Percentiles rank a stretch among this genome's conserved stretches.
Conservation (phyloP, 2,329 filamentous ascomycete species). For the Penicillium freii region DNA sequence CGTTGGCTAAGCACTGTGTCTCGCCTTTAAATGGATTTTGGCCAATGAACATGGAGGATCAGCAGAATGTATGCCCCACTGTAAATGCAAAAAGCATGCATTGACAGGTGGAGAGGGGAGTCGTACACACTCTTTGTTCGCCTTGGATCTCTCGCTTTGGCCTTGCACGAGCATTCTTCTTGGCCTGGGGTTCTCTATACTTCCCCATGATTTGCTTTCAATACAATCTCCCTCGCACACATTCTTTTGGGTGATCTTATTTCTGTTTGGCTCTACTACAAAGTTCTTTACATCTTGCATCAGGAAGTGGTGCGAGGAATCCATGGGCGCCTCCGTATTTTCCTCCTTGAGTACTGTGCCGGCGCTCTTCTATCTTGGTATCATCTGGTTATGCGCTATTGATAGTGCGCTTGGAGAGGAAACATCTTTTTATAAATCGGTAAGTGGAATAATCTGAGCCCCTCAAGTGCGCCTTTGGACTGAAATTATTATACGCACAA, state of each 20-base stretch:
- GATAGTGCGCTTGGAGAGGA: conserved; percentile 26
- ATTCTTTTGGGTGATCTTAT: neutral
- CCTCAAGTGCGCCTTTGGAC: neutral
- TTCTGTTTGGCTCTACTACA: conserved; percentile 4
- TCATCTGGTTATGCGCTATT: conserved; percentile 22
- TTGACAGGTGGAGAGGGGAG: conserved; percentile 4
- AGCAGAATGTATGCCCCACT: neutral
- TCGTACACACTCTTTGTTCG: conserved; percentile 1
- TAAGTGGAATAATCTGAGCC: conserved; percentile 18
- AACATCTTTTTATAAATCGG: conserved; percentile 40
- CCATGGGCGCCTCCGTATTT: conserved; percentile 25
- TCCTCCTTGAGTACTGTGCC: conserved; percentile 14
- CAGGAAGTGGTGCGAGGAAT: conserved; percentile 27
- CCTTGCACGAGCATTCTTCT: neutral
- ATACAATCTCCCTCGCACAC: neutral
- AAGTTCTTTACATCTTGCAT: neutral
- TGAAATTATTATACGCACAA: neutral
- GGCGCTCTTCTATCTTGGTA: conserved; percentile 15
- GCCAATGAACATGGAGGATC: neutral
- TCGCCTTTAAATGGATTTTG: neutral
- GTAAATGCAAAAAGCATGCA: neutral
- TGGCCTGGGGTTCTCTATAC: neutral
- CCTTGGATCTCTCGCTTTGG: neutral
- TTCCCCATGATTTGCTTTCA: neutral
- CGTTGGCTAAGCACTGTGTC: neutral